These are phyloP conservation scores for Penicillium dipodomyicola DNA, from an alignment of 495 filamentous ascomycete genomes.

Conservation along the genomic window DNA sequence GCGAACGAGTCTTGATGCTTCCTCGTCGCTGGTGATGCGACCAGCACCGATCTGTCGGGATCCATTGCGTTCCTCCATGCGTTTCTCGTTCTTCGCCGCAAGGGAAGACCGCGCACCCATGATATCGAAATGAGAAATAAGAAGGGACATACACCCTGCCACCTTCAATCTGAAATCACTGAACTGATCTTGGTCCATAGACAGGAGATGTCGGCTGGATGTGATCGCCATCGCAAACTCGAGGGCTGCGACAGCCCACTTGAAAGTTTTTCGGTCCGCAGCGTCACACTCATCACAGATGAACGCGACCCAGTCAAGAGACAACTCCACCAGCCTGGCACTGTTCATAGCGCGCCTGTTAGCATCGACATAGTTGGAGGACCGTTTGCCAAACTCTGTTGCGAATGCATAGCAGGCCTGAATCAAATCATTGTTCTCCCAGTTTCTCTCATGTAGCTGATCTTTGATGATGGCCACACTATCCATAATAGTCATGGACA, in stretches of 20 bases:
- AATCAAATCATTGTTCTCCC: constrained; percentile 92
- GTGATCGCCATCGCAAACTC: constrained; percentile 99
- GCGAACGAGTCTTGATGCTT: constrained; percentile 69
- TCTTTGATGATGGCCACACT: constrained; percentile 88
- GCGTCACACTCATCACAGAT: constrained; percentile 96
- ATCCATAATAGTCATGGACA: constrained; percentile 99
- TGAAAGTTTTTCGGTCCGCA: constrained; percentile 92
- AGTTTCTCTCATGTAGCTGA: constrained; percentile 65
- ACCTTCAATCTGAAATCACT: constrained; percentile 78
- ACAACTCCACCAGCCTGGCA: constrained; percentile 84
- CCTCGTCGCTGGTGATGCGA: constrained; percentile 77
- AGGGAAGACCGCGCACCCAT: constrained; percentile 93
- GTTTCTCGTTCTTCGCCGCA: constrained; percentile 87
- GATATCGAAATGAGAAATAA: constrained; percentile 98
- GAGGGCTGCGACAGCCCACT: constrained; percentile 91
- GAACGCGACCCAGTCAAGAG: constrained; percentile 95
- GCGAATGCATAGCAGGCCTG: constrained; percentile 99
- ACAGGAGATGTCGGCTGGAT: constrained; percentile 82
- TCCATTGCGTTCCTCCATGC: constrained; percentile 72
- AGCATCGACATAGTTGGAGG: constrained; percentile 86
- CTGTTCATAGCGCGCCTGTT: constrained; percentile 96
- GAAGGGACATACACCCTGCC: constrained; percentile 92
- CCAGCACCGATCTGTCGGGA: constrained; percentile 73
- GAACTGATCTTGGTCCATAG: constrained; percentile 84
- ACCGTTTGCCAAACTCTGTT: constrained; percentile 95